These are phyloP conservation scores for Pleoardoris graminearum DNA, from an alignment of 2,329 filamentous ascomycete species.

Conservation along the genomic window DNA sequence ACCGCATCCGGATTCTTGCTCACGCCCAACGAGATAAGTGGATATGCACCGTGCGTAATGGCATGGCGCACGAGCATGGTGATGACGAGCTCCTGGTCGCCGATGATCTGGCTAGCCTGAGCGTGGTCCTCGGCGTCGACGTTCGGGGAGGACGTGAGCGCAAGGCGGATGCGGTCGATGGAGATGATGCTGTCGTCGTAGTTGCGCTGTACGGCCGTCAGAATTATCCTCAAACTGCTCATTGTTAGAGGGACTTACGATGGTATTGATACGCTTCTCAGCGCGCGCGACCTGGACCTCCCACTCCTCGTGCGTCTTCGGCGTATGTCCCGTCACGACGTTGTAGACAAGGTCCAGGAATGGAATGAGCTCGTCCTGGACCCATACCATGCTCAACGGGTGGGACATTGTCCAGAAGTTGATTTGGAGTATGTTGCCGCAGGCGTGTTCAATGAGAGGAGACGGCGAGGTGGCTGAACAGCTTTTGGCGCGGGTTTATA, in stretches of 20 bases:
- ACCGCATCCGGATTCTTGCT: neutral
- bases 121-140: neutral
- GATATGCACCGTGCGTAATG: slow-evolving; percentile 8
- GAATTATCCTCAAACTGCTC: neutral
- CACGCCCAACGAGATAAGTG: neutral
- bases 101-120: neutral
- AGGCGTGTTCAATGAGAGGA: neutral
- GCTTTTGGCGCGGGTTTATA: too few species aligned
- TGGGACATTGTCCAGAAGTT: neutral
- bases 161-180: slow-evolving; percentile 8
- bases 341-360: slow-evolving; percentile 1
- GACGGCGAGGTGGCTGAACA: too few species aligned
- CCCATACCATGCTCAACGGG: neutral
- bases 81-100: slow-evolving; percentile 7
- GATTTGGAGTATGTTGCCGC: too few species aligned
- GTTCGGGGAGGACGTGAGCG: neutral
- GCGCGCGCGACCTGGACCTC: slow-evolving; percentile 5
- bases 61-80: slow-evolving; percentile 8
- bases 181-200: slow-evolving; percentile 11
- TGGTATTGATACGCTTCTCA: slow-evolving; percentile 6
- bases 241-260: neutral
- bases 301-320: slow-evolving; percentile 1
- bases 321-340: neutral
- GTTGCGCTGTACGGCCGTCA: slow-evolving; percentile 2
- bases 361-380: slow-evolving; percentile 1